Percentiles rank a stretch among this genome's conserved stretches.
phyloP scores from a whole-genome alignment of 768 basidiomycete genomes.

The Boletus tomentosulus region DNA sequence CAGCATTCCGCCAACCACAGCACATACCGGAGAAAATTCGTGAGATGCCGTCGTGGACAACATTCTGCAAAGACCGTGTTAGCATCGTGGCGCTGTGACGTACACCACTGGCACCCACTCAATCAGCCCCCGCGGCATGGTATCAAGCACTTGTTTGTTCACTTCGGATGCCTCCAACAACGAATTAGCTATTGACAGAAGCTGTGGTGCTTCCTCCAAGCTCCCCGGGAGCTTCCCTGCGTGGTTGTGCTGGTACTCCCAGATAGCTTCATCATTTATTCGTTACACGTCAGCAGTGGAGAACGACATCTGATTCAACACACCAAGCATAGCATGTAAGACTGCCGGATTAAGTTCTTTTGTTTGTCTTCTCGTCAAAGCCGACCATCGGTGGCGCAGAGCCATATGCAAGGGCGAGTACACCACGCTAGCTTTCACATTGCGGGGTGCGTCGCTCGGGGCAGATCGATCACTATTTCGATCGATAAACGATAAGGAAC shows the following conservation, averaged over 20 bases:
- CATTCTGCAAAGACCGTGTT: slow-evolving; percentile 45
- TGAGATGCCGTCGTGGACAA: slow-evolving; percentile 64
- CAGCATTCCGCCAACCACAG: slow-evolving; percentile 90
- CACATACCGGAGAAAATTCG: slow-evolving; percentile 92
- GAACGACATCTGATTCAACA: slow-evolving; percentile 7
- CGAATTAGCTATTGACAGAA: slow-evolving; percentile 60
- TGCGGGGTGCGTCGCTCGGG: slow-evolving; percentile 54
- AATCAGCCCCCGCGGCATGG: slow-evolving; percentile 55
- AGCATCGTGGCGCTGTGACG: not conserved
- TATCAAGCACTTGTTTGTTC: slow-evolving; percentile 59
- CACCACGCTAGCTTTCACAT: slow-evolving; percentile 52
- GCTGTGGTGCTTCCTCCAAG: slow-evolving; percentile 44
- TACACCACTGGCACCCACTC: slow-evolving; percentile 41
- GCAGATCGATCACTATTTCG: slow-evolving; percentile 57
- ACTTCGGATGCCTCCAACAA: slow-evolving; percentile 61
- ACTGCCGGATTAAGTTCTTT: slow-evolving; percentile 79
- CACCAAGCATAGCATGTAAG: slow-evolving; percentile 72
- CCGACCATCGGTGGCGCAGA: slow-evolving; percentile 64
- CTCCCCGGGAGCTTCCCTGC: slow-evolving; percentile 54
- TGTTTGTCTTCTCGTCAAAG: slow-evolving; percentile 68
- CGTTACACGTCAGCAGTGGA: slow-evolving; percentile 13
- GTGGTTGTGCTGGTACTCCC: slow-evolving; percentile 73
- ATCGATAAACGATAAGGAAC: slow-evolving; percentile 2
- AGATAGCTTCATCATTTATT: slow-evolving; percentile 51
- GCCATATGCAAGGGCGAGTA: slow-evolving; percentile 65